Evolutionary conservation across 2,329 filamentous ascomycete species (phyloP), one percentile per base, ranked within the genome.

Genomic region (Arthrinium puccinioides): DNA sequence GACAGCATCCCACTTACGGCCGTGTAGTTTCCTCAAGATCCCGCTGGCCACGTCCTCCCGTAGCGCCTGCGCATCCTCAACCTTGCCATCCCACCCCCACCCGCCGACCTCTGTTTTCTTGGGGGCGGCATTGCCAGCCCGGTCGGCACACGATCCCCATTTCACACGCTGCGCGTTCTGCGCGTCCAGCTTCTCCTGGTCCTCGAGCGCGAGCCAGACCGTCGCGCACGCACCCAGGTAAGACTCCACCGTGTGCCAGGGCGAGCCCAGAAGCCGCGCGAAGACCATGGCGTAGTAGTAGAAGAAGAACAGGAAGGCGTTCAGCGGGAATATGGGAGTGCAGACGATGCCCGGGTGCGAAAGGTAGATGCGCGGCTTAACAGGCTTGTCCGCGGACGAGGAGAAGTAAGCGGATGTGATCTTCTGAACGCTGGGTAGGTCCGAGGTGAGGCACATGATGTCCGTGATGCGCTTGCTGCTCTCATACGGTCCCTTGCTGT

Each of bases 381-480:
- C 46, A 5, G 52, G 30, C 33, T 51, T 39, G 18, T 36, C 39
- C 41, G 49, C 4, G 20, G 47, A 45, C 9, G 55, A 42, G 3
- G 65, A 61, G 39, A 84, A 70, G 57, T 79, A 90, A 1, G 63
- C 56, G 5, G 64, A 56, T 3, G 80, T 70, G 54, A 70, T 74
- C 0, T 75, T 69, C 3, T 66, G 61, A 1, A 80, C 75, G 11
- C 78, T 71, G 1, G 86, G 80, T 2, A 90, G 68, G 16, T 76
- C 67, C 9, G 76, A 74, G 0, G 87, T 89, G 18, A 97, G 66
- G n/a, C 76, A 73, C 42, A 97, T 66, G 13, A 94, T 52, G 56
- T 98, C 92, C 2, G 86, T 94, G 15, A 97, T 67, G 16, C 88
- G 80, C 64, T 98, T 97, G 40, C 80, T 82, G 43, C 79, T 81